Conservation (phyloP, 1,139 yeast species). For the Pneumocystis canis region DNA sequence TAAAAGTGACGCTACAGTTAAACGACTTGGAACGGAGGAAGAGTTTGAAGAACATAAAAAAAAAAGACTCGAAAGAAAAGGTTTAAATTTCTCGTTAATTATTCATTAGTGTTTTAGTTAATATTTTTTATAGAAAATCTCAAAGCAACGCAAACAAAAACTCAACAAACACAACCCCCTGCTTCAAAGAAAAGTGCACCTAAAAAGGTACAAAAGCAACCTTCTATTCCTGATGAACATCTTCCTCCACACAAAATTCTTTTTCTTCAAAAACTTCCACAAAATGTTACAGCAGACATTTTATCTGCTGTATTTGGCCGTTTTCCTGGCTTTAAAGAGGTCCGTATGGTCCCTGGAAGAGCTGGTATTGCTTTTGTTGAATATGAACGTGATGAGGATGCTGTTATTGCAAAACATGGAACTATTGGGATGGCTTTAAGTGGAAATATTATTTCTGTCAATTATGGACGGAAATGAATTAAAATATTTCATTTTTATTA, state of each 20-base stretch:
- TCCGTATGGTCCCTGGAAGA: slow-evolving; percentile 51
- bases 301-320: slow-evolving; percentile 34
- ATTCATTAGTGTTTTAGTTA: neutral
- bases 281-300: slow-evolving; percentile 29
- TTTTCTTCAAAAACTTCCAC: slow-evolving; percentile 52
- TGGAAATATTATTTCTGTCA: slow-evolving; percentile 28
- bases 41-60: slow-evolving; percentile 23
- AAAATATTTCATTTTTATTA: neutral
- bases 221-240: slow-evolving; percentile 18
- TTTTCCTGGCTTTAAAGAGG: slow-evolving; percentile 46
- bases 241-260: slow-evolving; percentile 58
- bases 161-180: slow-evolving; percentile 15
- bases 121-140: neutral
- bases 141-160: slow-evolving; percentile 15
- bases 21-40: slow-evolving; percentile 20
- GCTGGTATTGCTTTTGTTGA: slow-evolving; percentile 65
- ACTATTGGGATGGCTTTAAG: slow-evolving; percentile 27
- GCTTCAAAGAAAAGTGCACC: slow-evolving; percentile 15
- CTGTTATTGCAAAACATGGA: slow-evolving; percentile 32
- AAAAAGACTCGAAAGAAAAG: slow-evolving; percentile 20
- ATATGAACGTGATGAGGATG: slow-evolving; percentile 41
- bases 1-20: slow-evolving; percentile 35
- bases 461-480: slow-evolving; percentile 25
- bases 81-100: neutral
- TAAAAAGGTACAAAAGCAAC: slow-evolving; percentile 18